Evolutionary conservation across 2,329 filamentous ascomycete species (phyloP).

Genomic region (Paraphaeosphaeria minitans): DNA sequence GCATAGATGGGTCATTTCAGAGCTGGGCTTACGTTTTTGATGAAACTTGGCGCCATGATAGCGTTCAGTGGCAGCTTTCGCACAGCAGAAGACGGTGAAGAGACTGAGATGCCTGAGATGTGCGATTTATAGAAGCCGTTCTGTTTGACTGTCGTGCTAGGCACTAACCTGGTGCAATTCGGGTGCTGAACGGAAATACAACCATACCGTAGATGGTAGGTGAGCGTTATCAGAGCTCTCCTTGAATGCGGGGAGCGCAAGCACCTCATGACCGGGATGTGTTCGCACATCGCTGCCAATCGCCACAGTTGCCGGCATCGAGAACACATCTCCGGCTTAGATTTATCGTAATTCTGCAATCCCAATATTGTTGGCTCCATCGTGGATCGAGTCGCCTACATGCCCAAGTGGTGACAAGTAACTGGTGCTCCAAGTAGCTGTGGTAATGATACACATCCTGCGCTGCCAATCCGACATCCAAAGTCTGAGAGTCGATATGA

Average conservation of each 20-base stretch:
- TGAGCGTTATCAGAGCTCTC: neutral
- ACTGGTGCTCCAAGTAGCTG: too few species aligned
- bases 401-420: too few species aligned
- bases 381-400: neutral
- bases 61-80: too few species aligned
- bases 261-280: constrained; percentile 2
- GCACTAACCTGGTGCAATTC: neutral
- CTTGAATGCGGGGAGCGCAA: neutral
- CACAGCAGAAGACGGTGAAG: neutral
- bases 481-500: too few species aligned
- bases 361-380: neutral
- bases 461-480: too few species aligned
- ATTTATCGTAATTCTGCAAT: neutral
- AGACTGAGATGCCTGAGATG: neutral
- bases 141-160: neutral
- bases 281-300: neutral
- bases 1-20: neutral
- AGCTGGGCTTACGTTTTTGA: neutral
- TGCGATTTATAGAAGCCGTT: neutral
- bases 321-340: neutral
- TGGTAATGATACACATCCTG: too few species aligned
- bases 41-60: neutral
- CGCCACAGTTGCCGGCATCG: neutral
- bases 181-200: neutral
- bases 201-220: neutral